Conservation (phyloP, 2,329 filamentous ascomycete genomes). For the Talaromyces sp. region DNA sequence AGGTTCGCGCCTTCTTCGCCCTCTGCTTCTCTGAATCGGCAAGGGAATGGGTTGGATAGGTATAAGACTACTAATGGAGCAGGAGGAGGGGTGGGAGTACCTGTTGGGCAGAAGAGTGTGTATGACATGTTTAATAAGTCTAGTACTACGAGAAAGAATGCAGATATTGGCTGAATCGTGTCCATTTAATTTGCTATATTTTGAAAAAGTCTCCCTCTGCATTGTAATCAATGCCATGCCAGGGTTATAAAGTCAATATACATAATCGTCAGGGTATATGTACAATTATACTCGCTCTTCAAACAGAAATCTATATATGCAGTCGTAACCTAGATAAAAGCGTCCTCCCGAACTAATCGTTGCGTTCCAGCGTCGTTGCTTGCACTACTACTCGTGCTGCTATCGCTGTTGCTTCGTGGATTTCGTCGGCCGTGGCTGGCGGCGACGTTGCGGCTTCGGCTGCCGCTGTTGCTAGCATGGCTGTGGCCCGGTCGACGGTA, state of each 20-base stretch:
- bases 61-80: background rate
- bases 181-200: background rate
- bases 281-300: slow-evolving; percentile 2
- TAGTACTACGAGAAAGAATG: background rate
- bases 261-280: slow-evolving; percentile 1
- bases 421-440: background rate
- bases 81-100: slow-evolving; percentile 35
- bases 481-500: slow-evolving; percentile 27
- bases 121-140: slow-evolving; percentile 47
- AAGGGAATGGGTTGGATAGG: background rate
- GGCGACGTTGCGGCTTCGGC: background rate
- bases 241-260: background rate
- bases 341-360: slow-evolving; percentile 12
- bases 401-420: slow-evolving; percentile 13
- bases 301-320: slow-evolving; percentile 2
- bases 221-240: background rate
- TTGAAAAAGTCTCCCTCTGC: background rate
- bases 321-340: slow-evolving; percentile 10
- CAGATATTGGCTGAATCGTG: background rate
- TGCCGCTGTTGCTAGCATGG: slow-evolving; percentile 3
- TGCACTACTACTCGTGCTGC: slow-evolving; percentile 16
- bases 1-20: slow-evolving; percentile 55
- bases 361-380: slow-evolving; percentile 10
- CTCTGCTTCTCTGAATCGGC: slow-evolving; percentile 24
- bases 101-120: slow-evolving; percentile 63